A percentile compares a stretch with the other conserved stretches of the same genome.
phyloP scores from a whole-genome alignment of 2,329 filamentous ascomycete species.

The Tolypocladium capitatum region DNA sequence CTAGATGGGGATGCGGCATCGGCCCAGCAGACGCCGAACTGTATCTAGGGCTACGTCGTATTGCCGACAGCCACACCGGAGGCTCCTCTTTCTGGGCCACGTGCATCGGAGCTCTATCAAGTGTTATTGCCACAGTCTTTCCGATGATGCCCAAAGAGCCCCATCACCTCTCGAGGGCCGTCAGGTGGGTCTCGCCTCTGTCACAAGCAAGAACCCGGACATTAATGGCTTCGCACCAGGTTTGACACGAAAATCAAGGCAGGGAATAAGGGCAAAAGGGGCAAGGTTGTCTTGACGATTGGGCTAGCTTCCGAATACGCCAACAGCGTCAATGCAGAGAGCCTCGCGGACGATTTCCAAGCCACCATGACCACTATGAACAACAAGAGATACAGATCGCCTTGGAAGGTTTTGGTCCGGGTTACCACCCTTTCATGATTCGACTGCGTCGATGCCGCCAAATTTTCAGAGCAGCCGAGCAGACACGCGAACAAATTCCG shows the following conservation, averaged over 20 bases:
- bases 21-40: slow-evolving; percentile 33
- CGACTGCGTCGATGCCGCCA: not conserved
- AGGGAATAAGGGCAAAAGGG: slow-evolving; percentile 18
- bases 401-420: slow-evolving; percentile 19
- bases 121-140: slow-evolving; percentile 27
- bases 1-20: slow-evolving; percentile 57
- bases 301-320: slow-evolving; percentile 15
- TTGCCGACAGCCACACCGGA: slow-evolving; percentile 23
- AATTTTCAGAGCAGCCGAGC: too few relatives aligned
- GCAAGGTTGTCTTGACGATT: slow-evolving; percentile 23
- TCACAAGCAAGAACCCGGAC: not conserved
- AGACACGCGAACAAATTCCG: too few relatives aligned
- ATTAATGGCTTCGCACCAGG: slow-evolving; percentile 1
- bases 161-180: slow-evolving; percentile 18
- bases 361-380: slow-evolving; percentile 20
- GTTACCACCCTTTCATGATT: slow-evolving; percentile 13
- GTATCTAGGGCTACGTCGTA: slow-evolving; percentile 25
- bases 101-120: slow-evolving; percentile 36
- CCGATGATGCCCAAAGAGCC: slow-evolving; percentile 25
- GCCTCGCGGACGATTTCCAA: slow-evolving; percentile 21
- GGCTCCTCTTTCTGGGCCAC: slow-evolving; percentile 38
- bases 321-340: slow-evolving; percentile 18
- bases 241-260: slow-evolving; percentile 1
- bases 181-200: slow-evolving; percentile 24
- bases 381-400: slow-evolving; percentile 14